Conservation (phyloP, 768 basidiomycete genomes). For the Termitomyces sp. region DNA sequence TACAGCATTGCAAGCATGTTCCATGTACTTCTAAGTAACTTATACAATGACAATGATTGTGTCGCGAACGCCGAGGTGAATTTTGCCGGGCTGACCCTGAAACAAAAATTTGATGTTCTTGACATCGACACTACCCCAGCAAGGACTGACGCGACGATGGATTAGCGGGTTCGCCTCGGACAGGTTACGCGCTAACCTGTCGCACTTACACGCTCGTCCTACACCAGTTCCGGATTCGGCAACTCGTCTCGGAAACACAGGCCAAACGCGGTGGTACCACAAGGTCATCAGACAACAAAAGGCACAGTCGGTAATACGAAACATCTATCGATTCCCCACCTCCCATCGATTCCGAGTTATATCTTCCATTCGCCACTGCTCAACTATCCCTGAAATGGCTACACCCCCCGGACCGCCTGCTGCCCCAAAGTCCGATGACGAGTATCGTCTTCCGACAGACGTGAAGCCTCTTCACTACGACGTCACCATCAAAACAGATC, state of each 20-base stretch:
- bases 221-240: slow-evolving; percentile 3
- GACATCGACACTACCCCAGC: slow-evolving; percentile 15
- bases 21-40: neutral
- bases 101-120: slow-evolving; percentile 17
- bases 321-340: slow-evolving; percentile 18
- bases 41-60: neutral
- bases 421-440: slow-evolving; percentile 28
- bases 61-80: neutral
- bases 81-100: slow-evolving; percentile 8
- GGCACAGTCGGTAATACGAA: slow-evolving; percentile 10
- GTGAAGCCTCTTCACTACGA: slow-evolving; percentile 78
- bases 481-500: slow-evolving; percentile 76
- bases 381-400: slow-evolving; percentile 27
- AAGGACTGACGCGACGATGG: slow-evolving; percentile 14
- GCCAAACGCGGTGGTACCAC: slow-evolving; percentile 15
- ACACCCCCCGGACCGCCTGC: slow-evolving; percentile 18
- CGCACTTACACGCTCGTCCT: neutral
- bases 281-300: slow-evolving; percentile 16
- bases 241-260: slow-evolving; percentile 6
- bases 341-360: slow-evolving; percentile 7
- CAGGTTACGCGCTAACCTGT: slow-evolving; percentile 1
- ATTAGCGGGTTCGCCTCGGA: neutral
- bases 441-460: slow-evolving; percentile 64
- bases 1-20: neutral
- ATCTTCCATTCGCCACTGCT: slow-evolving; percentile 18